Conservation (phyloP, 768 basidiomycete genomes). For the Suillus subaureus region DNA sequence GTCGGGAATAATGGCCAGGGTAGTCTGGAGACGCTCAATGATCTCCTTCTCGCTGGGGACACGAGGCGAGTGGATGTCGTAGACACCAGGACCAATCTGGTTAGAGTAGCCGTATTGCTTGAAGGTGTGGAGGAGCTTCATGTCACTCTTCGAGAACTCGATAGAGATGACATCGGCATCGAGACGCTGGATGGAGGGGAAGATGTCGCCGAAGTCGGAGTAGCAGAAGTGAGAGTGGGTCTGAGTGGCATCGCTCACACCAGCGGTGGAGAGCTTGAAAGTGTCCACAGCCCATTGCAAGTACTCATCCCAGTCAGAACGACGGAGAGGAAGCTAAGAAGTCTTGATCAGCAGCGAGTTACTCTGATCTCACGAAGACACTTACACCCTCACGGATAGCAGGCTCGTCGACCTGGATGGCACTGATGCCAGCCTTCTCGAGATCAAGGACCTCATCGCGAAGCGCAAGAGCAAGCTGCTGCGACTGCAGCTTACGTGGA, state of each 20-base stretch:
- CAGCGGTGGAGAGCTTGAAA: conserved; percentile 96
- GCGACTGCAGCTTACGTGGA: conserved; percentile 93
- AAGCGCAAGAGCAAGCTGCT: conserved; percentile 96
- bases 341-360: conserved; percentile 14
- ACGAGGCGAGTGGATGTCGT: conserved; percentile 99
- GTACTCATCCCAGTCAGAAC: conserved; percentile 94
- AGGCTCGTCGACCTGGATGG: conserved; percentile 99
- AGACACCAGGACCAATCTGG: conserved; percentile 97
- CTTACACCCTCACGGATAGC: conserved; percentile 97
- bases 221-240: conserved; percentile 99
- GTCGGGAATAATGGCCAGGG: conserved; percentile 80
- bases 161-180: conserved; percentile 99
- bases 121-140: conserved; percentile 97
- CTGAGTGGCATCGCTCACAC: conserved; percentile 91
- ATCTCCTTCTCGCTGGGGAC: conserved; percentile 93
- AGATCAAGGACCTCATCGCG: conserved; percentile 98
- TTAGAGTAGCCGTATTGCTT: conserved; percentile 94
- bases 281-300: conserved; percentile 98
- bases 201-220: conserved; percentile 98
- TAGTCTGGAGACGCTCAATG: conserved; percentile 84
- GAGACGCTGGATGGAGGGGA: conserved; percentile 94
- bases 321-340: conserved; percentile 87
- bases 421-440: conserved; percentile 93
- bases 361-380: conserved; percentile 17
- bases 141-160: conserved; percentile 97